Conservation (phyloP, 257 asterid genomes). For the Cinchona pubescens region DNA sequence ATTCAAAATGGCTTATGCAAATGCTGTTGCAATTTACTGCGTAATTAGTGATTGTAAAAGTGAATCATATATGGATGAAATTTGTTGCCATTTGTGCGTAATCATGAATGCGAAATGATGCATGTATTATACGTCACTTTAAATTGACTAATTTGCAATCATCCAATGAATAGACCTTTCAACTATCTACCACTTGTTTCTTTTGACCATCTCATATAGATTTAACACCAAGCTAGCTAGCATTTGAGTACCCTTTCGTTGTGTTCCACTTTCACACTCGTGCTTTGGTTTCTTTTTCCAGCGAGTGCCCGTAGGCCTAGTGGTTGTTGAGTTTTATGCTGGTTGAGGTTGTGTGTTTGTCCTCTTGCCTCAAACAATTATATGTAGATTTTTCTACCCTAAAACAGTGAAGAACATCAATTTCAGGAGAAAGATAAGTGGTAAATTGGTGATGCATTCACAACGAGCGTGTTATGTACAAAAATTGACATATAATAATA, state of each 20-base stretch:
- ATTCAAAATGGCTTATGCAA: not conserved
- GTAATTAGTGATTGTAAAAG: too few relatives aligned
- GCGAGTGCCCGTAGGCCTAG: not conserved
- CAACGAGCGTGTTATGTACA: too few relatives aligned
- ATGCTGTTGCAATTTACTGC: not conserved
- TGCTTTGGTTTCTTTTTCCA: constrained; percentile 3
- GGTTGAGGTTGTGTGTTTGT: not conserved
- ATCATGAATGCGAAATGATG: not conserved
- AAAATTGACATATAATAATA: too few relatives aligned
- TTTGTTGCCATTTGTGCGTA: not conserved
- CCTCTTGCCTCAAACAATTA: not conserved
- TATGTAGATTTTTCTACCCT: not conserved
- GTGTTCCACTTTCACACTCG: constrained; percentile 25
- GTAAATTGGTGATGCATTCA: not conserved
- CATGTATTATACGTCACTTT: not conserved
- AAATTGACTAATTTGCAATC: constrained; percentile 13
- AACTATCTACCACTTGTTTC: not conserved
- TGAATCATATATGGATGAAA: not conserved
- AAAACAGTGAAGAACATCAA: not conserved
- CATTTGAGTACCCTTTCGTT: constrained; percentile 29
- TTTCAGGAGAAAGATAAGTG: not conserved
- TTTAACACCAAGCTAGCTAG: not conserved
- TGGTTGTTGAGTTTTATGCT: not conserved
- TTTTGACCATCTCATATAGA: constrained; percentile 9
- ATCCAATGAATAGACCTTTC: constrained; percentile 21